Base-by-base conservation (phyloP, 345 rosid genomes). In the Xanthoceras sorbifolium region DNA sequence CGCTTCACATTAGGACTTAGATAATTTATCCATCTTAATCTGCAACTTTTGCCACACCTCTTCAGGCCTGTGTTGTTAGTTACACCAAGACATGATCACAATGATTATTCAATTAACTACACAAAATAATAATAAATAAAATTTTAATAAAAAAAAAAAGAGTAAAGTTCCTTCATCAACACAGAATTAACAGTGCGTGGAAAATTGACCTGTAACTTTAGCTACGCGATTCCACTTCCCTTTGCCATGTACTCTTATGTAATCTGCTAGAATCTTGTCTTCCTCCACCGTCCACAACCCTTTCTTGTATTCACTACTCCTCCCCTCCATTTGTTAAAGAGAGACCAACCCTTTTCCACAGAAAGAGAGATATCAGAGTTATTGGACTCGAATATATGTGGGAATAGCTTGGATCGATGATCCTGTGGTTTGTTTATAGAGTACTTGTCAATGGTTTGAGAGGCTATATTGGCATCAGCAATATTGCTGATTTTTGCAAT, bases 151-250 rank as follows among this genome's bases (percentile, higher is more conserved):
- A 65, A 6, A 9, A 40, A 1, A 32, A 31, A 20, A 20, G n/a
- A 20, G 11, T 2, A 8, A 1, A 15, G 32, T 38, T 14, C 5
- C 2, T 46, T 2, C 34, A 77, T 38, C 9, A 60, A 20, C 20
- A 26, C 3, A 54, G 63, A 10, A 55, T n/a, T n/a, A 42, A 10
- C 3, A 42, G 9, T 38, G 0, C 14, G 38, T 25, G 63, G n/a
- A n/a, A 26, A 28, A 9, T 9, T 18, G 62, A 87, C 93, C 93
- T 77, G 93, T 81, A 59, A 80, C 57, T 75, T 85, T 82, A 67
- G 90, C 84, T 9, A 85, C 76, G 3, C 86, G 91, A 81, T 85
- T 88, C 93, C 93, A 90, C 31, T 90, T 89, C 64, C 91, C 90
- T 78, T 86, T 88, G 77, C 91, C 93, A 80, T 90, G 89, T 66